A percentile compares a stretch with the other conserved stretches of the same genome.
These are phyloP conservation scores for Epichloe hybrida DNA, from an alignment of 2,329 filamentous ascomycete species.

Conservation along the genomic window DNA sequence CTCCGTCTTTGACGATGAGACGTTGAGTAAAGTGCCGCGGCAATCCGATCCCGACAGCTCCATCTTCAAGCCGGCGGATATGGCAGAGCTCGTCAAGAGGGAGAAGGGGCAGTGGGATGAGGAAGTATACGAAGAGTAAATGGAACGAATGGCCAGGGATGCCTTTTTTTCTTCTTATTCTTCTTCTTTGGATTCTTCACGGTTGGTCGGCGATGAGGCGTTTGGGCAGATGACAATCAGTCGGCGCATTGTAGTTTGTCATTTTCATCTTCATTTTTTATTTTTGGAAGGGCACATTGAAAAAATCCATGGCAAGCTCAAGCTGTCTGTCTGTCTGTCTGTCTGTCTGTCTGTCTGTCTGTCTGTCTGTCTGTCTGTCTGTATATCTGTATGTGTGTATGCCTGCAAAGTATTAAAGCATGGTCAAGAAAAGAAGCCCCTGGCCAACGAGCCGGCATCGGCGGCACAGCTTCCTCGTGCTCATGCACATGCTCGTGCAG, in stretches of 20 bases:
- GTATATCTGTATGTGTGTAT: no score
- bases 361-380: no score
- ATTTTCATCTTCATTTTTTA: not conserved
- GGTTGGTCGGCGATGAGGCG: not conserved
- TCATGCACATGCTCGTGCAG: no score
- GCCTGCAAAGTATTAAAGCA: no score
- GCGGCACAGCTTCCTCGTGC: no score
- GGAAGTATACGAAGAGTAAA: conserved; percentile 54
- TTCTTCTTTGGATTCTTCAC: not conserved
- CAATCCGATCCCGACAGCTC: conserved; percentile 47
- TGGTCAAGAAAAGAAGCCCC: no score
- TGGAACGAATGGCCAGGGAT: not conserved
- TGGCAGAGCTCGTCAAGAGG: conserved; percentile 59
- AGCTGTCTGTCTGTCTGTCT: no score
- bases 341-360: no score
- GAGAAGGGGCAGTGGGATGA: conserved; percentile 76
- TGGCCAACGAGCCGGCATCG: no score
- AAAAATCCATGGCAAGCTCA: no score
- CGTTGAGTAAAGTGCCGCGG: conserved; percentile 57
- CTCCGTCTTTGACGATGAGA: conserved; percentile 77
- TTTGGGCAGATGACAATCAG: not conserved
- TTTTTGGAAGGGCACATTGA: not conserved
- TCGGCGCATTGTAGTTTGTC: not conserved
- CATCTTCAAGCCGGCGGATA: conserved; percentile 61
- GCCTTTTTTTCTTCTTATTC: not conserved